These are phyloP conservation scores for Neoboletus brunneissimus DNA, from an alignment of 768 basidiomycete genomes.

Conservation along the genomic window DNA sequence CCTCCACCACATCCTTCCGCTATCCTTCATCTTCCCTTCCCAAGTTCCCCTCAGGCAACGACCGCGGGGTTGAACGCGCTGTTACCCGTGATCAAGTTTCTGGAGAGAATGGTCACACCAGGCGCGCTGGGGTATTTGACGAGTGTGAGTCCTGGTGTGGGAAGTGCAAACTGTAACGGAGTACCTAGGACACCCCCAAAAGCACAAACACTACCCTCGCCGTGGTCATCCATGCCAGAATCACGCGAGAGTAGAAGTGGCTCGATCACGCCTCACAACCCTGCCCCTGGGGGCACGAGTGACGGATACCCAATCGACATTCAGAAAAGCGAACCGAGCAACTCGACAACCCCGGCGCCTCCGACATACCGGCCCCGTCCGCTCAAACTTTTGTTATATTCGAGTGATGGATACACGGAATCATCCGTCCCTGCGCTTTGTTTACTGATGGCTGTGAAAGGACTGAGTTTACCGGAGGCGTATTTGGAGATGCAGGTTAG, in stretches of 20 bases:
- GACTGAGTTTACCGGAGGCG: conserved; percentile 76
- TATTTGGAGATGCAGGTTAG: conserved; percentile 81
- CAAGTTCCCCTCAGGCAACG: conserved; percentile 59
- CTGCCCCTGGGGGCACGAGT: background rate
- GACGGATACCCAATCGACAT: conserved; percentile 17
- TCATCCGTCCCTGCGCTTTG: conserved; percentile 83
- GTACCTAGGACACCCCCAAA: conserved; percentile 8
- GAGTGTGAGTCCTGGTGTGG: background rate
- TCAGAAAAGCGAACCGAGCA: conserved; percentile 15
- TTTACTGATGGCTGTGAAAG: conserved; percentile 77
- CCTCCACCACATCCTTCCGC: conserved; percentile 72
- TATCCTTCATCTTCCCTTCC: conserved; percentile 74
- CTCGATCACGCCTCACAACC: conserved; percentile 15
- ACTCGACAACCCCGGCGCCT: conserved; percentile 7
- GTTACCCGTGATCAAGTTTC: conserved; percentile 61
- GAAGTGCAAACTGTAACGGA: conserved; percentile 1
- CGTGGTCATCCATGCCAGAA: conserved; percentile 20
- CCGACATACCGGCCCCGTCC: conserved; percentile 49
- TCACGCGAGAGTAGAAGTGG: conserved; percentile 16
- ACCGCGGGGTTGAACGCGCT: conserved; percentile 54
- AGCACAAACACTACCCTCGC: conserved; percentile 11
- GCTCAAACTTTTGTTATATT: conserved; percentile 75
- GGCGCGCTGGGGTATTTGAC: conserved; percentile 22
- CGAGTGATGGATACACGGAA: conserved; percentile 90
- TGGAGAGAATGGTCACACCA: conserved; percentile 64